Evolutionary conservation across 1,284 basidiomycete genomes (phyloP).

Genomic region (Puccinia horiana): DNA sequence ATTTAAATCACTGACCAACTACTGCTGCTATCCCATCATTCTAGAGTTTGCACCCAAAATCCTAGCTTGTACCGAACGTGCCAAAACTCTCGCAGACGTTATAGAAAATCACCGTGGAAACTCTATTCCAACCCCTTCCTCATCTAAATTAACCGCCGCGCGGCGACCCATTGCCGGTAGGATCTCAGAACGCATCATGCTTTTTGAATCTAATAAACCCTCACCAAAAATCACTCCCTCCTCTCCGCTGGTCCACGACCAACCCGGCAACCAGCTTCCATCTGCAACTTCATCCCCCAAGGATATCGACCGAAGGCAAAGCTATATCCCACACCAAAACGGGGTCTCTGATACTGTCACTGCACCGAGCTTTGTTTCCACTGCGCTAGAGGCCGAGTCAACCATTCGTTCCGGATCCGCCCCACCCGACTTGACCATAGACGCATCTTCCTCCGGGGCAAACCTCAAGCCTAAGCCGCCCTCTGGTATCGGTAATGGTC

Average conservation of each 20-base stretch:
- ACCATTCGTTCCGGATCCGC: constrained; percentile 47
- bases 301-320: neutral
- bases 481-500: constrained; percentile 10
- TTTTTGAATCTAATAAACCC: constrained; percentile 11
- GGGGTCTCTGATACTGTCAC: neutral
- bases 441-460: neutral
- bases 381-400: constrained; percentile 35
- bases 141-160: neutral
- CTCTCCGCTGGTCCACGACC: constrained; percentile 5
- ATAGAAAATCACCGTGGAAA: constrained; percentile 1
- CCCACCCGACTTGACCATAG: constrained; percentile 36
- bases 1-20: neutral
- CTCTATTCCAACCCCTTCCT: neutral
- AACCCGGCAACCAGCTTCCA: neutral
- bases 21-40: neutral
- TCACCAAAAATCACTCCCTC: neutral
- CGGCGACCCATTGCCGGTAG: constrained; percentile 24
- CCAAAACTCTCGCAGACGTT: constrained; percentile 15
- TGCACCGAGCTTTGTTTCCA: constrained; percentile 26
- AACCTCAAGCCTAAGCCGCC: neutral
- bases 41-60: constrained; percentile 43
- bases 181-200: constrained; percentile 37
- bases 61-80: constrained; percentile 31
- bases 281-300: constrained; percentile 5
- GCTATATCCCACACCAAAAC: constrained; percentile 10